Evolutionary conservation across 352 stramenopile species (phyloP).

Genomic region (Phytophthora colocasiae): DNA sequence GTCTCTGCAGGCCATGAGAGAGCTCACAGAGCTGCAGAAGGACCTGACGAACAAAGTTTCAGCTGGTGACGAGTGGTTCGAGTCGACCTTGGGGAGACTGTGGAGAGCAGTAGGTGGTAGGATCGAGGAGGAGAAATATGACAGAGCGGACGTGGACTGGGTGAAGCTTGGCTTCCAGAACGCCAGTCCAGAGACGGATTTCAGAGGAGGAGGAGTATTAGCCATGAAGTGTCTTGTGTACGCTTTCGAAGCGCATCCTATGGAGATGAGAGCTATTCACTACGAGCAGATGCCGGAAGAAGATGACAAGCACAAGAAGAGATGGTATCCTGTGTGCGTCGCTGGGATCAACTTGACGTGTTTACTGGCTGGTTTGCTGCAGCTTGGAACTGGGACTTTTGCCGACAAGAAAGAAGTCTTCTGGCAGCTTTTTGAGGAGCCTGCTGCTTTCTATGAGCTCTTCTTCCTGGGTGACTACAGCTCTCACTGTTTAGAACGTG

Average conservation of each 20-base stretch:
- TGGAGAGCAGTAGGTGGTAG: conserved; percentile 56
- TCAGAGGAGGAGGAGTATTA: conserved; percentile 77
- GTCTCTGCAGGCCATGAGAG: conserved; percentile 40
- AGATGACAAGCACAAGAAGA: conserved; percentile 35
- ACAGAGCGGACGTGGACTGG: conserved; percentile 64
- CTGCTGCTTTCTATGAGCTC: conserved; percentile 83
- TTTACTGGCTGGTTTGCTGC: conserved; percentile 71
- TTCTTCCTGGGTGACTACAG: conserved; percentile 59
- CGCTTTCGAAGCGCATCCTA: conserved; percentile 74
- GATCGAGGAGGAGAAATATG: conserved; percentile 32
- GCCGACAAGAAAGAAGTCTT: conserved; percentile 45
- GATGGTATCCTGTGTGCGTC: conserved; percentile 84
- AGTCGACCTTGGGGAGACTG: conserved; percentile 62
- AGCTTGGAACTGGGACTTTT: conserved; percentile 74
- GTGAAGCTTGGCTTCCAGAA: conserved; percentile 83
- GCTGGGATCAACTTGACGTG: conserved; percentile 89
- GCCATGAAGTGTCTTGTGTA: conserved; percentile 89
- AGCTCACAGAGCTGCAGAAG: conserved; percentile 64
- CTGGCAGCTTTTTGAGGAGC: conserved; percentile 87
- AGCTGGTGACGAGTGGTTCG: conserved; percentile 66
- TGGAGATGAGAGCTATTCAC: conserved; percentile 74
- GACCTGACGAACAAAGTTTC: conserved; percentile 74
- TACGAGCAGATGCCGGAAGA: conserved; percentile 47
- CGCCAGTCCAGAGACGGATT: conserved; percentile 82
- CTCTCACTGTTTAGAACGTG: too few species aligned